Base-by-base conservation (phyloP, 257 asterid species). In the Forsythia viridissima region DNA sequence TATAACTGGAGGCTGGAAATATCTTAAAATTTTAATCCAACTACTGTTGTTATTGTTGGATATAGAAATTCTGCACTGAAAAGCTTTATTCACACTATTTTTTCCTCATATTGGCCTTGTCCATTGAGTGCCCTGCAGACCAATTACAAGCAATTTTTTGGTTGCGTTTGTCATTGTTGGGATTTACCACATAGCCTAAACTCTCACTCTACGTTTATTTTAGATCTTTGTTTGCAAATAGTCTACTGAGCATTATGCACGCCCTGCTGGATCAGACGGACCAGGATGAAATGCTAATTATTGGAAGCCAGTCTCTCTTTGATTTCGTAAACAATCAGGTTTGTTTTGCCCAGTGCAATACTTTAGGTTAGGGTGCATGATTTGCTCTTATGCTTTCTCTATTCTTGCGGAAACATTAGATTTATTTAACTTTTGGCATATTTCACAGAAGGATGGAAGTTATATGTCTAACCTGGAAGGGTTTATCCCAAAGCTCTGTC, bases 311-410 rank as follows among this genome's bases (percentile, higher is more conserved):
- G 83, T 88, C 96, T 77, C 89, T 96, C 80, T 96, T 91, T 80
- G 97, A 96, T 85, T 96, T 93, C 83, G 94, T 93, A 78, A 96
- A 91, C 85, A 96, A 93, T 89, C 99, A 96, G 97, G 99, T 92
- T 63, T n/a, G 84, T 82, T 37, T 61, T 34, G 48, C 37, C 21
- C 46, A 37, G 43, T 74, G 30, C 39, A 59, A 63, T 79, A 67
- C 61, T 73, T 52, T 68, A 3, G 70, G 52, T 84, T 40, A 41
- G 13, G 65, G 41, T 63, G 52, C 42, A 24, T 84, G 24, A 21
- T 24, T 76, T 38, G 74, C 66, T 79, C 72, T 76, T 80, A 46
- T 52, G 36, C 43, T 72, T 78, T 57, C n/a, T 78, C 42, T 42
- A 8, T 74, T 24, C 59, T 71, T 43, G 42, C 20, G 70, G 77